Base-by-base conservation (phyloP, 2,329 filamentous ascomycete genomes). In the Aureobasidium namibiae region DNA sequence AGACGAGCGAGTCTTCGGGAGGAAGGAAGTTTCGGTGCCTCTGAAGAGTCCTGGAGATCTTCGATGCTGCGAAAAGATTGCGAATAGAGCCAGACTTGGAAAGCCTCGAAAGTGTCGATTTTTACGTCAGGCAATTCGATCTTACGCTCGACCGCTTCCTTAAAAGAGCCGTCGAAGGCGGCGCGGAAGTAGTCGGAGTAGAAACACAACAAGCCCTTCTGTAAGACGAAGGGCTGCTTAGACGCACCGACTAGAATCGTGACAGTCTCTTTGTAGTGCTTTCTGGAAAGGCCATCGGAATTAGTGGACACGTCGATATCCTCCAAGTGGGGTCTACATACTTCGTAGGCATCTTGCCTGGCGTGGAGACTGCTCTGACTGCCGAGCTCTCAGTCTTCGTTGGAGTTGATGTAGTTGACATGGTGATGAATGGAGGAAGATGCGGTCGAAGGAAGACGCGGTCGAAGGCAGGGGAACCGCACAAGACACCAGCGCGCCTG, bases 131-230 rank as follows among this genome's bases (percentile, higher is more conserved):
- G 34, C 2, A 66, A 59, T 9, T 59, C n/a, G 13, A 66, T 60
- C 9, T 34, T 44, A 18, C 58, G 33, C 16, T 56, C 61, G 4
- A 31, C 33, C 13, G 58, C 60, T 52, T 62, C 61, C 10, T 50
- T 45, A 26, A 45, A 56, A 10, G n/a, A n/a, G 21, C 62, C 61
- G 8, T 60, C 46, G 21, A 66, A 52, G 3, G 61, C 61, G 18
- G 60, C 50, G 41, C 61, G 56, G 48, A 65, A 63, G 60, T 62
- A 64, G 11, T 60, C 44, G 1, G 64, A 66, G 39, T 60, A 52
- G 26, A 36, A 44, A 44, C 63, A 63, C 9, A 65, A 49, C 4
- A 66, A 46, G 21, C 48, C 59, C n/a, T 62, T 62, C 48, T 65
- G 64, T 3, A 61, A 1, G 10, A 2, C 16, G 36, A 31, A 53